These are phyloP conservation scores for Caryopteris hybrid DNA, from an alignment of 305 asterid genomes.

Conservation along the genomic window DNA sequence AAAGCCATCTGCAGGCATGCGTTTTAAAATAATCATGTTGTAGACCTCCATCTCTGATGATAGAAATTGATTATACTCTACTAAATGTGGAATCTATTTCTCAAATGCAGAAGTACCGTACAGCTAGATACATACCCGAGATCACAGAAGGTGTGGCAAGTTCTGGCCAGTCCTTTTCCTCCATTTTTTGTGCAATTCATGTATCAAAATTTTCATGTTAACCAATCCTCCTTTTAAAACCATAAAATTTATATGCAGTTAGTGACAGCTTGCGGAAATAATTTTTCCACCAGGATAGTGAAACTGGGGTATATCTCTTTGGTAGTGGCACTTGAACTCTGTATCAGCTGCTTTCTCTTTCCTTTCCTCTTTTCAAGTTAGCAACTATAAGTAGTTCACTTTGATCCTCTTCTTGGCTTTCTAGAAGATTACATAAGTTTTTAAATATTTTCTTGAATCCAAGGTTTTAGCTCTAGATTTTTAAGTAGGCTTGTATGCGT, in stretches of 20 bases:
- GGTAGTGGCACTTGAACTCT: not conserved
- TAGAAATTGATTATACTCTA: slow-evolving; percentile 9
- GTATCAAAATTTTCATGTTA: slow-evolving; percentile 4
- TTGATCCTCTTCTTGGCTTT: not conserved
- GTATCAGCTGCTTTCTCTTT: not conserved
- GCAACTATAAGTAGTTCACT: not conserved
- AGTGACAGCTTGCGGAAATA: not conserved
- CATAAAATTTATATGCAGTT: not conserved
- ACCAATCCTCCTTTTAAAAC: not conserved
- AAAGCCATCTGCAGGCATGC: slow-evolving; percentile 91
- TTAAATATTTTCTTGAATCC: not conserved
- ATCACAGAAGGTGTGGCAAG: slow-evolving; percentile 57
- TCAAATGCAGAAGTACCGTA: slow-evolving; percentile 77
- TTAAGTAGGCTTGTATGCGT: not conserved
- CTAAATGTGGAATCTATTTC: slow-evolving; percentile 22
- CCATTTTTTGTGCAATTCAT: slow-evolving; percentile 5
- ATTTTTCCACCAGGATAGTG: not conserved
- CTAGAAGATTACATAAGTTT: not conserved
- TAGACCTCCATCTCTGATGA: slow-evolving; percentile 1
- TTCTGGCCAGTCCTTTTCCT: slow-evolving; percentile 8
- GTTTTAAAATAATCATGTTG: slow-evolving; percentile 6
- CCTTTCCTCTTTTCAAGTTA: not conserved
- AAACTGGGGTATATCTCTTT: not conserved
- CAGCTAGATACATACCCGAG: slow-evolving; percentile 92
- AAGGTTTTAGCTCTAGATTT: not conserved